phyloP scores from a whole-genome alignment of 495 filamentous ascomycete species.

The Trichoderma asperelloides region DNA sequence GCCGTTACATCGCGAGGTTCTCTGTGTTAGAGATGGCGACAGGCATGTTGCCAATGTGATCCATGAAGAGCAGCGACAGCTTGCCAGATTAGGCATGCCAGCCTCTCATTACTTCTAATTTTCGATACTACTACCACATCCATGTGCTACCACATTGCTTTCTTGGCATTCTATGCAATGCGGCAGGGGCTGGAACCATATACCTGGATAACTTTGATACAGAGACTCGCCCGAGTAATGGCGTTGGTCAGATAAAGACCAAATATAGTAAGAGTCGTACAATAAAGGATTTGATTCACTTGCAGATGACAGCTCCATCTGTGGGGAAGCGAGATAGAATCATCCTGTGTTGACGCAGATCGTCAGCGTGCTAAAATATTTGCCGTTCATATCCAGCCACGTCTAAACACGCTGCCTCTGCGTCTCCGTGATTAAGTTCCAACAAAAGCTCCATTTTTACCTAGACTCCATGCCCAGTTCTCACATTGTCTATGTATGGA shows the following conservation, averaged over 20 bases:
- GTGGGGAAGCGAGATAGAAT: not conserved
- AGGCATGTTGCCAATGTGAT: not conserved
- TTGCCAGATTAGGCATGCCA: not conserved
- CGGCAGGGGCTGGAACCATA: not conserved
- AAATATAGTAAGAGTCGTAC: no score
- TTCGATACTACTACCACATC: not conserved
- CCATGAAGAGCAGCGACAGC: not conserved
- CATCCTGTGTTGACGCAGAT: not conserved
- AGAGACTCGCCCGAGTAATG: not conserved
- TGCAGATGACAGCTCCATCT: not conserved
- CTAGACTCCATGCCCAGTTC: not conserved
- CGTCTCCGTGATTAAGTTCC: not conserved
- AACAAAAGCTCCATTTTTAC: not conserved
- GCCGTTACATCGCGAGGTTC: not conserved
- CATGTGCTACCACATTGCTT: not conserved
- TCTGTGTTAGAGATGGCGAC: not conserved
- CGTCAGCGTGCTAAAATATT: not conserved
- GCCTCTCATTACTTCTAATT: not conserved
- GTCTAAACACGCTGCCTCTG: not conserved
- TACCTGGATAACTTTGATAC: not conserved
- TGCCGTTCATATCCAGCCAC: not conserved
- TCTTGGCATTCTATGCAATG: not conserved
- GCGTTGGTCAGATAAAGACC: no score
- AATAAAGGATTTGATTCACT: no score
- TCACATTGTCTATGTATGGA: not conserved